Evolutionary conservation across 495 filamentous ascomycete genomes (phyloP), one percentile per base, ranked within the genome.

Genomic region (Neurospora sp.): DNA sequence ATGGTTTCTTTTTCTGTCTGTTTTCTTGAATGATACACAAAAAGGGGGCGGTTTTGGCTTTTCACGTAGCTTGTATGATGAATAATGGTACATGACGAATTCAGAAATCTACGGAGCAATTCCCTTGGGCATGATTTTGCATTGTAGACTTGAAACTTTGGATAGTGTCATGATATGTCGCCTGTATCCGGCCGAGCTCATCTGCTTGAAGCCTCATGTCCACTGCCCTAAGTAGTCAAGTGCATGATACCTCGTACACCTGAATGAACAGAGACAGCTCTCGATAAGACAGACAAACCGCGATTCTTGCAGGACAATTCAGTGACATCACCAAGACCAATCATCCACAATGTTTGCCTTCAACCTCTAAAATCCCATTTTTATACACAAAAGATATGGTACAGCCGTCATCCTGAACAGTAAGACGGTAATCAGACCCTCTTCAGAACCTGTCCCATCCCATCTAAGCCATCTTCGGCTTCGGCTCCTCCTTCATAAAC

Each of bases 391-490:
- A 37, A 72, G 39, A 66, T 66, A 66, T 66, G 54, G 27, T 66
- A 66, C 54, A 66, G 6, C 54, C 54, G 27, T 62, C 54, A 18
- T 1, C 20, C 23, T 31, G 1, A 4, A 59, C 2, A 14, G 8
- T 20, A 2, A 27, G 27, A 66, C 54, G 54, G 54, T 66, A 35
- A 62, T 62, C 23, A 14, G 23, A 59, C 48, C 48, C 48, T 14
- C 1, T 59, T 31, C 48, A 48, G 9, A 31, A 31, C 31, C n/a
- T n/a, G n/a, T n/a, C n/a, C n/a, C n/a, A n/a, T n/a, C n/a, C n/a
- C n/a, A n/a, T n/a, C n/a, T 54, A 62, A 10, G 87, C 87, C 82
- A 90, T 89, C 81, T 91, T 88, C 69, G 79, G 82, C 84, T 90
- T 87, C 62, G 77, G 82, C 74, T 75, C 80, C 78, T 83, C 83